A percentile compares a stretch with the other conserved stretches of the same genome.
These are phyloP conservation scores for Colletotrichum nymphaeae DNA, from an alignment of 2,329 filamentous ascomycete genomes.

Conservation along the genomic window DNA sequence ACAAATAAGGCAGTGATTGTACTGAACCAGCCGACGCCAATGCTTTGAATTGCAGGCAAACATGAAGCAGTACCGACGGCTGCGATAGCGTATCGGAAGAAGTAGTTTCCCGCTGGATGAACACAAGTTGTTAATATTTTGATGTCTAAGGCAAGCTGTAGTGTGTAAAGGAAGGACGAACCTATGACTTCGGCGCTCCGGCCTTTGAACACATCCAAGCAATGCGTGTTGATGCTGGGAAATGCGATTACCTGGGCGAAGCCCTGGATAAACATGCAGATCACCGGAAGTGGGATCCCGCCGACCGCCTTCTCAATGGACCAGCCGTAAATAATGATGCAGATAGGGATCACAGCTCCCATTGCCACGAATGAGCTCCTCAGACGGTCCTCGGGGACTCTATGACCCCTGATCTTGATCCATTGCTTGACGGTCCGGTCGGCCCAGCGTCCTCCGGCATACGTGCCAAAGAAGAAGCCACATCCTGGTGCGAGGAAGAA, in stretches of 20 bases:
- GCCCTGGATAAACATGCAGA: constrained; percentile 78
- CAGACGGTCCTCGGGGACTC: constrained; percentile 77
- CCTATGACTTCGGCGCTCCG: constrained; percentile 45
- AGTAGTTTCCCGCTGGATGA: constrained; percentile 78
- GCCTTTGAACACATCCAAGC: constrained; percentile 31
- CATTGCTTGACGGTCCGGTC: constrained; percentile 72
- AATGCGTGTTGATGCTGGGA: constrained; percentile 73
- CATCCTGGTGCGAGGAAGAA: constrained; percentile 79
- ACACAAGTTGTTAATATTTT: background rate
- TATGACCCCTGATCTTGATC: constrained; percentile 64
- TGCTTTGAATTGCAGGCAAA: constrained; percentile 76
- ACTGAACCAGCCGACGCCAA: constrained; percentile 86
- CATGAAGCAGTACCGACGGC: constrained; percentile 77
- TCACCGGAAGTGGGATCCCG: constrained; percentile 64
- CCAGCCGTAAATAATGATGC: constrained; percentile 78
- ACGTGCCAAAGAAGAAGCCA: constrained; percentile 74
- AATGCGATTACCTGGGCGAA: constrained; percentile 78
- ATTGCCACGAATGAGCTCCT: constrained; percentile 71
- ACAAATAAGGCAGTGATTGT: constrained; percentile 62
- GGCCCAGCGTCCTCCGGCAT: constrained; percentile 75
- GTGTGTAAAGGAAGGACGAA: background rate
- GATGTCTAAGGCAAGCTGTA: background rate
- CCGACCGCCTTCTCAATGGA: constrained; percentile 27
- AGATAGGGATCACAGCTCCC: constrained; percentile 68
- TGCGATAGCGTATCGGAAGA: constrained; percentile 80